These are phyloP conservation scores for Cetraspora pellucida DNA, from an alignment of 192 early-diverging fungal species.

Conservation along the genomic window DNA sequence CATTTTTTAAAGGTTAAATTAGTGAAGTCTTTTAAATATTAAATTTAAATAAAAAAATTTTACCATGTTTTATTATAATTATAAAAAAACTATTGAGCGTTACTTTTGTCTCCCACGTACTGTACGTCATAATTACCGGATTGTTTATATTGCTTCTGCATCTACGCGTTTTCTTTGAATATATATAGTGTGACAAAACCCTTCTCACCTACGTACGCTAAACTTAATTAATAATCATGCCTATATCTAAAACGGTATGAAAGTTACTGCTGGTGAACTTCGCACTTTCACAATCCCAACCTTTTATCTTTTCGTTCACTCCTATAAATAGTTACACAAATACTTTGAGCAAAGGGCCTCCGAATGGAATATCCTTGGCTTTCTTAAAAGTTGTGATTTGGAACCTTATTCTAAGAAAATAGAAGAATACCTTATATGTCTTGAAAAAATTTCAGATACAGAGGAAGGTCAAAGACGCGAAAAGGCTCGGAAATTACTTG, in stretches of 20 bases:
- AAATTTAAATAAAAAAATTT: too few relatives aligned
- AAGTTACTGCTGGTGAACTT: conserved; percentile 23
- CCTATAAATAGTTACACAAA: conserved; percentile 12
- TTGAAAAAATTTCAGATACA: neutral
- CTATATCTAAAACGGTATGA: conserved; percentile 17
- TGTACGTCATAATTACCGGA: too few relatives aligned
- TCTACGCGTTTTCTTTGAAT: neutral
- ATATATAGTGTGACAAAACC: neutral
- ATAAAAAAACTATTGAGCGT: too few relatives aligned
- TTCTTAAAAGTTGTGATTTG: neutral
- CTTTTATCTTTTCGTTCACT: conserved; percentile 20
- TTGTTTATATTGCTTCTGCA: too few relatives aligned
- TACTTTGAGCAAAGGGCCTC: conserved; percentile 10
- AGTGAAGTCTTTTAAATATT: too few relatives aligned
- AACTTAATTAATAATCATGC: neutral
- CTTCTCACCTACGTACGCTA: neutral
- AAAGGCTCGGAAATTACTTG: neutral
- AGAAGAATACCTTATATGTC: conserved; percentile 9
- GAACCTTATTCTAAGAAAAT: neutral
- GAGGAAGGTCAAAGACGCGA: neutral
- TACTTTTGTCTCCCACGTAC: too few relatives aligned
- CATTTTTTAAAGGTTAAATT: too few relatives aligned
- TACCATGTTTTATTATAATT: too few relatives aligned
- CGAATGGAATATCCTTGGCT: neutral
- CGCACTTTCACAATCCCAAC: neutral